Percentiles rank a stretch among this genome's conserved stretches.
phyloP scores from a whole-genome alignment of 1,284 basidiomycete genomes.

The Cryptococcus hybrid region DNA sequence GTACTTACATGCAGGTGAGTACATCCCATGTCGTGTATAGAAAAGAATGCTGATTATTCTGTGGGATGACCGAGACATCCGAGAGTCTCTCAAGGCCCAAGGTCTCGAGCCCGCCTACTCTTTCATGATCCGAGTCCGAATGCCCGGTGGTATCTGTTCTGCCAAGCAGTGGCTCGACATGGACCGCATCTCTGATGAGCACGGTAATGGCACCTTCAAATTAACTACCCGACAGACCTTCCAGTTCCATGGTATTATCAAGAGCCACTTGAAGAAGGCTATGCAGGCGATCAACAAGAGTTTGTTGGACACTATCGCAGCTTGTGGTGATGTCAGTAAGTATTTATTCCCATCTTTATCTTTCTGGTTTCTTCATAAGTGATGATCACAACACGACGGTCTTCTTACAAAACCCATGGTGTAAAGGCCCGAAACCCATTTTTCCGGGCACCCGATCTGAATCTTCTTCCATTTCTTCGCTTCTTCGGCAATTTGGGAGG shows the following conservation, averaged over 20 bases:
- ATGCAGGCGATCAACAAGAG: conserved; percentile 95
- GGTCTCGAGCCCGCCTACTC: conserved; percentile 94
- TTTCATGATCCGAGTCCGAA: conserved; percentile 98
- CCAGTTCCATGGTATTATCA: conserved; percentile 99
- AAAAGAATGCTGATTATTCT: conserved; percentile 14
- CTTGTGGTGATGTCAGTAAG: conserved; percentile 95
- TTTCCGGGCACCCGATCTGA: no score
- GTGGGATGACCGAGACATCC: conserved; percentile 92
- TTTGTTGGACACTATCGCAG: conserved; percentile 92
- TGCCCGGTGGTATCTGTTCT: conserved; percentile 92
- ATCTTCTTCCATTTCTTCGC: neutral
- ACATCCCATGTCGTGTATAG: neutral
- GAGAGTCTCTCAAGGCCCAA: conserved; percentile 89
- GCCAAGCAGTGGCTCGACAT: conserved; percentile 93
- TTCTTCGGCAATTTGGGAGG: neutral
- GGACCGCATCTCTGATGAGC: conserved; percentile 93
- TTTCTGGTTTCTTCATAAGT: no score
- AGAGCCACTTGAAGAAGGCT: conserved; percentile 90
- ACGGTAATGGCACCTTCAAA: conserved; percentile 93
- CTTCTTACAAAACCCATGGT: no score
- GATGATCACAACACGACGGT: no score
- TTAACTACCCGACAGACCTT: conserved; percentile 98
- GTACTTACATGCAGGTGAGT: conserved; percentile 78
- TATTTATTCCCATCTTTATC: conserved; percentile 10
- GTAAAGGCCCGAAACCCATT: no score